Conservation (phyloP, 2,329 filamentous ascomycete species). For the Paecilomyces sp. region DNA sequence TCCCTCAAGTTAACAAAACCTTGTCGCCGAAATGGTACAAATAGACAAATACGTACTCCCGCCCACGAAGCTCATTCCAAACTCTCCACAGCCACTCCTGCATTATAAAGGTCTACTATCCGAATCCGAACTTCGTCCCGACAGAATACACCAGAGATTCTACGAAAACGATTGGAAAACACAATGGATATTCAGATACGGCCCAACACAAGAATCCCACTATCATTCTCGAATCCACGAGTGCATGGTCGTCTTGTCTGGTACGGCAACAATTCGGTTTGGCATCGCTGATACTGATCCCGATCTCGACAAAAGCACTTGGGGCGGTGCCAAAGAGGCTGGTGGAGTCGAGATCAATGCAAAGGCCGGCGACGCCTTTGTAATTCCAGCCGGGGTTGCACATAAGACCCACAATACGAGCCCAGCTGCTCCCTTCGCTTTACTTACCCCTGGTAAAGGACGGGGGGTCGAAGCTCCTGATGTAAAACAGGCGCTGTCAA, state of each 20-base stretch:
- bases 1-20: background rate
- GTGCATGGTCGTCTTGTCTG: constrained; percentile 51
- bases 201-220: constrained; percentile 47
- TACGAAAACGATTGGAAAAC: constrained; percentile 45
- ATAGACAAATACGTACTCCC: constrained; percentile 25
- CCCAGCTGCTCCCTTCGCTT: constrained; percentile 29
- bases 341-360: constrained; percentile 46
- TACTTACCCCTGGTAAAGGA: constrained; percentile 41
- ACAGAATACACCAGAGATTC: constrained; percentile 39
- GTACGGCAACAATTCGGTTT: constrained; percentile 47
- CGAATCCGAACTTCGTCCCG: constrained; percentile 17
- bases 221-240: constrained; percentile 53
- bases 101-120: constrained; percentile 44
- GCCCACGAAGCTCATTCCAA: constrained; percentile 43
- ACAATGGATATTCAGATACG: constrained; percentile 54
- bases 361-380: constrained; percentile 49
- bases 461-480: constrained; percentile 28
- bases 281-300: constrained; percentile 43
- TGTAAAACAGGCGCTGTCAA: constrained; percentile 25
- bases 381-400: constrained; percentile 50
- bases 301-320: background rate
- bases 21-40: background rate
- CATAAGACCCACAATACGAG: constrained; percentile 47
- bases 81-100: constrained; percentile 46
- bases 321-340: constrained; percentile 25